phyloP scores from a whole-genome alignment of 2,329 filamentous ascomycete species.

The Fusarium stilboides region DNA sequence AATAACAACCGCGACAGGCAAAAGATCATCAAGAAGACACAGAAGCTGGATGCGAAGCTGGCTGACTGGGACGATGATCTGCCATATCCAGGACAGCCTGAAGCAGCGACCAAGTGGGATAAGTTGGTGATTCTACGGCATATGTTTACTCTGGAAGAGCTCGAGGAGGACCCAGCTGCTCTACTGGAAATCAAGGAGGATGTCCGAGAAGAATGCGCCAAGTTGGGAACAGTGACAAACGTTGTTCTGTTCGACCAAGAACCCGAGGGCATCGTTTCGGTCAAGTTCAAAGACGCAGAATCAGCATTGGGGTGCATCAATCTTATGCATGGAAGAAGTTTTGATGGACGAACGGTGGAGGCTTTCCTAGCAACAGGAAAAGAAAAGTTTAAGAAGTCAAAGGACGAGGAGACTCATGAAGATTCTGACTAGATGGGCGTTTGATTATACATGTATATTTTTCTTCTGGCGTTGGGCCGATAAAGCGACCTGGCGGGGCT shows the following conservation, averaged over 20 bases:
- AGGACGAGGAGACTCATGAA: slow-evolving; percentile 66
- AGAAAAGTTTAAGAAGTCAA: slow-evolving; percentile 81
- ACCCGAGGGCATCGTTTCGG: slow-evolving; percentile 84
- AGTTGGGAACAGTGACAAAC: slow-evolving; percentile 90
- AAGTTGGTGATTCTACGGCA: slow-evolving; percentile 90
- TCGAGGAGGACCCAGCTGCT: slow-evolving; percentile 86
- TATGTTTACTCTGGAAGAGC: slow-evolving; percentile 91
- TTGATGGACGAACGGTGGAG: slow-evolving; percentile 79
- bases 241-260: slow-evolving; percentile 93
- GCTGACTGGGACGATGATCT: slow-evolving; percentile 97
- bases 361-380: slow-evolving; percentile 80
- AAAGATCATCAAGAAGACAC: slow-evolving; percentile 91
- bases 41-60: slow-evolving; percentile 91
- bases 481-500: no score
- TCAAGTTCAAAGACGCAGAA: slow-evolving; percentile 82
- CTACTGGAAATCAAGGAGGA: slow-evolving; percentile 95
- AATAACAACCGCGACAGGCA: slow-evolving; percentile 80
- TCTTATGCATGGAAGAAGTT: slow-evolving; percentile 84
- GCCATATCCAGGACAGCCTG: slow-evolving; percentile 62
- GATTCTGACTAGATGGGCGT: slow-evolving; percentile 51
- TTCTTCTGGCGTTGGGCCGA: no score
- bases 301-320: slow-evolving; percentile 81
- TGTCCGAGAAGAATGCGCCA: slow-evolving; percentile 89
- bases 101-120: slow-evolving; percentile 72
- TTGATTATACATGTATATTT: background rate